Conservation (phyloP, 176 grass and related monocot species). For the Olyra latifolia region DNA sequence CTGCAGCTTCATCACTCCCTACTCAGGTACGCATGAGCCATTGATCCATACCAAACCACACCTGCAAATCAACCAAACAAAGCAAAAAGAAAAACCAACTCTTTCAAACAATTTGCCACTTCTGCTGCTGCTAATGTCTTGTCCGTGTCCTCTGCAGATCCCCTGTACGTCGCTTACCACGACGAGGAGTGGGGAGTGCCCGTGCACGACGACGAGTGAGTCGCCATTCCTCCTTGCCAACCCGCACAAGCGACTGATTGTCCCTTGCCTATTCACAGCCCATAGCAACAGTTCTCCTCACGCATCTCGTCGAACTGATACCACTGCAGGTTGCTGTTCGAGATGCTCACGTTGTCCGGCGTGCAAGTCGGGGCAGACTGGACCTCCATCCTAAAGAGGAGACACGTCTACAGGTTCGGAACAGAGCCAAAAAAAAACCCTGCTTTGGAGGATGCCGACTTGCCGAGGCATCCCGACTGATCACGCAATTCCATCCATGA, state of each 20-base stretch:
- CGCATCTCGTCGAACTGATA: neutral
- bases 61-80: too few species aligned
- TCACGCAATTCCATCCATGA: neutral
- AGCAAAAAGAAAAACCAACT: too few species aligned
- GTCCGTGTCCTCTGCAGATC: slow-evolving; percentile 38
- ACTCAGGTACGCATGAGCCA: slow-evolving; percentile 46
- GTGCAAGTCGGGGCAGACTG: slow-evolving; percentile 90
- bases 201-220: slow-evolving; percentile 80
- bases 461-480: too few species aligned
- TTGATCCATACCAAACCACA: too few species aligned
- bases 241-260: neutral
- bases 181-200: slow-evolving; percentile 94
- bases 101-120: neutral
- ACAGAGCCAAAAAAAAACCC: neutral
- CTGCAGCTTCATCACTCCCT: slow-evolving; percentile 91
- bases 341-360: slow-evolving; percentile 80
- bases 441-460: neutral
- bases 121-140: neutral
- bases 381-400: slow-evolving; percentile 85
- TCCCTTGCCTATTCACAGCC: too few species aligned
- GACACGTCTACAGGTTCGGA: slow-evolving; percentile 75
- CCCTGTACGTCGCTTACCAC: slow-evolving; percentile 79
- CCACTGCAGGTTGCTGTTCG: slow-evolving; percentile 71
- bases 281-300: neutral
- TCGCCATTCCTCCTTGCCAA: neutral